phyloP scores from a whole-genome alignment of 306 rosid species.

The Fragaria nilgerrensis region DNA sequence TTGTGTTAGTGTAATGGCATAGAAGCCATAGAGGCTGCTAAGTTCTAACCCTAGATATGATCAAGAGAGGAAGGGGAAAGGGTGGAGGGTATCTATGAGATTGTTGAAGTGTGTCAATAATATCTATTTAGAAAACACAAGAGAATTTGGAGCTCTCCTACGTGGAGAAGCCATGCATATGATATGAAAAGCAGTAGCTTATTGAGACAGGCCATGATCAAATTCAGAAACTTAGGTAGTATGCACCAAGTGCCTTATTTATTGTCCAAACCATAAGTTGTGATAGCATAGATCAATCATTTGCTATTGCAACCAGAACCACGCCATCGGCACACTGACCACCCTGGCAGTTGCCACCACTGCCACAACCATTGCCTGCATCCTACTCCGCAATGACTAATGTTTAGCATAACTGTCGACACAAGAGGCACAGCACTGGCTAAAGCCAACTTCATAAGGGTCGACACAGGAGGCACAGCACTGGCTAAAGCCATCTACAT shows the following conservation, averaged over 20 bases:
- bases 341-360: background rate
- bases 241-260: background rate
- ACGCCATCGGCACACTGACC: background rate
- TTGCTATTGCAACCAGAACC: background rate
- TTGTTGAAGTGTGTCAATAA: too few species aligned
- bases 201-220: background rate
- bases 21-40: too few species aligned
- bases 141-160: background rate
- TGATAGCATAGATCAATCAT: background rate
- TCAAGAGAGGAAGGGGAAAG: too few species aligned
- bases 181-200: background rate
- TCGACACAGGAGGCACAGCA: too few species aligned
- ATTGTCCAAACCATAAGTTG: background rate
- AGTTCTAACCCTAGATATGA: too few species aligned
- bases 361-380: background rate
- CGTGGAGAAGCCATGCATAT: background rate
- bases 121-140: background rate
- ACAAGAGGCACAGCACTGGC: too few species aligned
- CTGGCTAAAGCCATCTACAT: too few species aligned
- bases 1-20: too few species aligned
- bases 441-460: too few species aligned
- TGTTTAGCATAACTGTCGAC: background rate
- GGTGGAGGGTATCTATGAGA: too few species aligned
- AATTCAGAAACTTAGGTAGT: background rate
- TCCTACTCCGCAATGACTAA: background rate